These are phyloP conservation scores for Melanomma pulvis-pyrius DNA, from an alignment of 495 filamentous ascomycete genomes.

Conservation along the genomic window DNA sequence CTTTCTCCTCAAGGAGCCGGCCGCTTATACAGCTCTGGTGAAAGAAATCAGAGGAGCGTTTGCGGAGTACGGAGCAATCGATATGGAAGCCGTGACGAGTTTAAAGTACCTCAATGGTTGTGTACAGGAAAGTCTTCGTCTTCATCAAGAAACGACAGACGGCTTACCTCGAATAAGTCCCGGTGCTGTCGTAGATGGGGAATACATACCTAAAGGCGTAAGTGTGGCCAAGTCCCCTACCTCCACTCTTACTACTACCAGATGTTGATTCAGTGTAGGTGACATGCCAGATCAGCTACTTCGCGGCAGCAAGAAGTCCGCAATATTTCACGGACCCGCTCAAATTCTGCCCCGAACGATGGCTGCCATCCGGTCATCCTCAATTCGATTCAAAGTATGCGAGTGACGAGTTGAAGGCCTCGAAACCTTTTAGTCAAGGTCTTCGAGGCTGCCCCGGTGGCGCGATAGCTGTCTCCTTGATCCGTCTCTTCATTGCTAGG, in stretches of 20 bases:
- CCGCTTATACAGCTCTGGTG: not conserved
- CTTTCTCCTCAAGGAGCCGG: constrained; percentile 3
- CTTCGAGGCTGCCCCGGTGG: not conserved
- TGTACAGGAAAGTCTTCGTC: constrained; percentile 6
- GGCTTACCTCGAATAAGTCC: constrained; percentile 10
- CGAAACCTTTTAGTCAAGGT: constrained; percentile 6
- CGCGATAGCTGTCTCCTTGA: not conserved
- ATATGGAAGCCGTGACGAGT: not conserved
- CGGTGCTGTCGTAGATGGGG: constrained; percentile 7
- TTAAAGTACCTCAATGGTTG: constrained; percentile 5
- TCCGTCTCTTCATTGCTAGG: not conserved
- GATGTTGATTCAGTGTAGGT: not conserved
- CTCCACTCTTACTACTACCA: too few relatives aligned
- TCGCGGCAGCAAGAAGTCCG: constrained; percentile 3
- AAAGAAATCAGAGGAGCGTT: not conserved
- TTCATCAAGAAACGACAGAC: not conserved
- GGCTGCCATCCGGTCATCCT: not conserved
- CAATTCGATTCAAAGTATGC: not conserved
- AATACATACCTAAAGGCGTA: constrained; percentile 6
- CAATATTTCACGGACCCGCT: constrained; percentile 1
- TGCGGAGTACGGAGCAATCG: not conserved
- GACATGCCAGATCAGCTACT: constrained; percentile 4
- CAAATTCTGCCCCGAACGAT: constrained; percentile 6
- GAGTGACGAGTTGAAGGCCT: constrained; percentile 1
- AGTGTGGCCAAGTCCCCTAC: not conserved